Base-by-base conservation (phyloP, 352 stramenopile genomes). In the Globisporangium perplexum region DNA sequence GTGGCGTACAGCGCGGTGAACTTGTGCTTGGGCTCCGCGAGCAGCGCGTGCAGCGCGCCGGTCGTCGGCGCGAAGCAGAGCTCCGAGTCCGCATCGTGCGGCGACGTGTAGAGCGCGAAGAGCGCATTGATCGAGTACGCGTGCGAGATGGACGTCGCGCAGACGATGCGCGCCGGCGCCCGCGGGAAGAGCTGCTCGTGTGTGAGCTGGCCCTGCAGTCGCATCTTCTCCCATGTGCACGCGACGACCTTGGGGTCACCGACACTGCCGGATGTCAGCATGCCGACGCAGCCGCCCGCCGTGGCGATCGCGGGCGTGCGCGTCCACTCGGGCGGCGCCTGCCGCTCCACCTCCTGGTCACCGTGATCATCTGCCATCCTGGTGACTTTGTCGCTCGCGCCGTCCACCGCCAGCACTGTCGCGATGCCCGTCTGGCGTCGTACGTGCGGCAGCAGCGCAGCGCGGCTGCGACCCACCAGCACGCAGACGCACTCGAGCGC, bases 41-140 rank as follows among this genome's bases (percentile, higher is more conserved):
- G 62, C 46, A 90, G 49, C 18, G 71, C 47, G 31, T 86, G 73
- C 26, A 93, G 57, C 15, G 68, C 73, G 15, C 68, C 48, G 14
- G 66, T 69, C n/a, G 68, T 76, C 2, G 68, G 74, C 14, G 62
- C 68, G 52, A 95, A 88, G 62, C 72, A 86, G 12, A 95, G 69
- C 62, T 93, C 81, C 12, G 71, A 90, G 28, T 73, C 50, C 4
- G 59, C 45, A 38, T 90, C 83, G 50, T 67, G 74, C 28, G 77
- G 67, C 18, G 83, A 93, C 10, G 71, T 86, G 44, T 86, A 73
- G 23, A 95, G 65, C 47, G 83, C 72, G 55, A 92, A 95, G 23
- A 95, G 64, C 3, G 81, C 78, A 56, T 95, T 95, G 60, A 95
- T 90, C 7, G 83, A 87, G 58, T 83, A 95, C 11, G 83, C 83